Evolutionary conservation across 805 yeast species (phyloP), one percentile per base, ranked within the genome.

Genomic region (Ogataea dorogensis): DNA sequence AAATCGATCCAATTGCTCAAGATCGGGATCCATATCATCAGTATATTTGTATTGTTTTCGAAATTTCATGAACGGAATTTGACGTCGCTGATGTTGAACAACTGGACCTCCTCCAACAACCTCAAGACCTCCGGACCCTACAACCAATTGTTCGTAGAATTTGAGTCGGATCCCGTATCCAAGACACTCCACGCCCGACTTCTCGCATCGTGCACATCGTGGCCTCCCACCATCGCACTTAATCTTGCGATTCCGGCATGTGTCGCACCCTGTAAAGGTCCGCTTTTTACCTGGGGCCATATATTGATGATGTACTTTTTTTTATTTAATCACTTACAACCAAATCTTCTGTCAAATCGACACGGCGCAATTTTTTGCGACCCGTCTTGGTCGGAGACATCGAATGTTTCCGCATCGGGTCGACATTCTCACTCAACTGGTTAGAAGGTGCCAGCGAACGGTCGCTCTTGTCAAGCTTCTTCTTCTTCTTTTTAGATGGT

Each of bases 211-310:
- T 20, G 47, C 31, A 47, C 81, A 75, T 12, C 40, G 43, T 2
- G 80, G 80, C 36, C 60, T 59, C 4, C 54, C 43, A 9, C 69
- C 63, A 49, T 73, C 80, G 54, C 81, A 75, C 50, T 73, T 73
- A 45, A 75, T 72, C 44, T 73, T 74, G 17, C 79, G 58, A 15
- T 58, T 50, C 24, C 81, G 59, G 46, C 81, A 75, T 5, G 80
- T 75, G 64, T 74, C 71, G 53, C 81, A 75, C 4, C 81, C 81
- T 28, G 68, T 60, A 51, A 73, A 73, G 1, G 64, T 51, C 23
- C 65, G 43, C 25, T 36, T 44, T 29, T 53, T 31, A 12, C 31
- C 24, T 4, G 33, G 12, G 5, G 24, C 26, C 33, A 37, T 37
- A 13, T 5, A 15, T 12, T 9, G 13, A 32, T 24, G 15, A 22